Conservation (phyloP, 768 basidiomycete genomes). For the Boletus sensibilis region DNA sequence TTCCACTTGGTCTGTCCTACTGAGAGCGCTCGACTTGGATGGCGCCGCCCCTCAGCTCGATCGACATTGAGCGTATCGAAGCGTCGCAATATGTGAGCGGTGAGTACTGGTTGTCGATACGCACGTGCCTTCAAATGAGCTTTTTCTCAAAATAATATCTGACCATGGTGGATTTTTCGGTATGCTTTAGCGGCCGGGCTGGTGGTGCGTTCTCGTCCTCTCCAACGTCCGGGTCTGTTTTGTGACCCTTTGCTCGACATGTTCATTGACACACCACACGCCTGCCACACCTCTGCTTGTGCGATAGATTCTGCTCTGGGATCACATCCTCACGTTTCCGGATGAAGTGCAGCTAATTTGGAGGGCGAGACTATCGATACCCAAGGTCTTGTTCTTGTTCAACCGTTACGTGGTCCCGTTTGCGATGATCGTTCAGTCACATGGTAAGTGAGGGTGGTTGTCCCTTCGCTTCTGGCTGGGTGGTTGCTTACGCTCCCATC, state of each 20-base stretch:
- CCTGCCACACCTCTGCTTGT: background rate
- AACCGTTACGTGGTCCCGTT: slow-evolving; percentile 35
- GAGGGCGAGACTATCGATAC: slow-evolving; percentile 25
- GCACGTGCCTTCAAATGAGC: background rate
- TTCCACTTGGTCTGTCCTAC: background rate
- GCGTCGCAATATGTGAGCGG: slow-evolving; percentile 28
- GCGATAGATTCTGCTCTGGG: slow-evolving; percentile 33
- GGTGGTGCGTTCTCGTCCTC: slow-evolving; percentile 16
- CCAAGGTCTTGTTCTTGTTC: slow-evolving; percentile 35
- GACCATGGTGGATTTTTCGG: background rate
- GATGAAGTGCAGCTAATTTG: slow-evolving; percentile 36
- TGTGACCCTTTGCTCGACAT: background rate
- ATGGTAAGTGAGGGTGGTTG: slow-evolving; percentile 25
- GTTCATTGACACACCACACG: background rate
- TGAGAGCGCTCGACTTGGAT: slow-evolving; percentile 5
- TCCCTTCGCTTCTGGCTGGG: background rate
- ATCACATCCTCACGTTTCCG: slow-evolving; percentile 33
- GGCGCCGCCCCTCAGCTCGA: background rate
- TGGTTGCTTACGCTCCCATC: background rate
- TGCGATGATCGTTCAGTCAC: slow-evolving; percentile 29
- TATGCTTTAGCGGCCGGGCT: slow-evolving; percentile 21
- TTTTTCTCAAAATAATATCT: background rate
- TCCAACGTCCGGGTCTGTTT: background rate
- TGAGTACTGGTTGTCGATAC: slow-evolving; percentile 4
- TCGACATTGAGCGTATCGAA: slow-evolving; percentile 5